These are phyloP conservation scores for Candida khao-thaluensis DNA, from an alignment of 805 yeast genomes.

Conservation along the genomic window DNA sequence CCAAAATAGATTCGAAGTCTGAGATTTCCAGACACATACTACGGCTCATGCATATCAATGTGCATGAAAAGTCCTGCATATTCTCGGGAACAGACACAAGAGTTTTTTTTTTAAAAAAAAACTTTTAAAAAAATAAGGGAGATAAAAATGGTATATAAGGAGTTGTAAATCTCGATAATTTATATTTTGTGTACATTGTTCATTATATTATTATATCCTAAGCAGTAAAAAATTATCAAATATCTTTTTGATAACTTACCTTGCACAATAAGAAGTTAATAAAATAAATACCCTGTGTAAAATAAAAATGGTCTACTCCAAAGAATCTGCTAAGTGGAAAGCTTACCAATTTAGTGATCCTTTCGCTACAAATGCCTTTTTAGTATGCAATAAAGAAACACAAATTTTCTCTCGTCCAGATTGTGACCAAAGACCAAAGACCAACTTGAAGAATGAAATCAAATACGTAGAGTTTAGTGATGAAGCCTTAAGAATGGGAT, in stretches of 20 bases:
- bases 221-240: no score
- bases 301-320: conserved; percentile 28
- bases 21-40: conserved; percentile 6
- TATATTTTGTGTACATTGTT: not conserved
- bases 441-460: conserved; percentile 46
- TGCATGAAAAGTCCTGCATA: conserved; percentile 3
- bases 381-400: conserved; percentile 46
- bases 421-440: conserved; percentile 52
- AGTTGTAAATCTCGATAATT: conserved; percentile 4
- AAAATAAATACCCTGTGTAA: no score
- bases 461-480: conserved; percentile 40
- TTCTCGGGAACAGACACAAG: conserved; percentile 2
- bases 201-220: no score
- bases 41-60: not conserved
- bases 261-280: no score
- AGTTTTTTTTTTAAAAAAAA: conserved; percentile 4
- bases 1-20: conserved; percentile 1
- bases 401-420: conserved; percentile 64
- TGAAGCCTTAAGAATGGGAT: conserved; percentile 48
- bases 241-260: no score
- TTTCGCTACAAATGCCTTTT: conserved; percentile 58
- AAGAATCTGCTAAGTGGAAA: conserved; percentile 52
- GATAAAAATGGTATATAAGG: conserved; percentile 6
- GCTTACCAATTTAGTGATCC: conserved; percentile 69
- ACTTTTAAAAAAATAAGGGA: conserved; percentile 1